Conservation (phyloP, 768 basidiomycete genomes). For the Megacollybia marginata region DNA sequence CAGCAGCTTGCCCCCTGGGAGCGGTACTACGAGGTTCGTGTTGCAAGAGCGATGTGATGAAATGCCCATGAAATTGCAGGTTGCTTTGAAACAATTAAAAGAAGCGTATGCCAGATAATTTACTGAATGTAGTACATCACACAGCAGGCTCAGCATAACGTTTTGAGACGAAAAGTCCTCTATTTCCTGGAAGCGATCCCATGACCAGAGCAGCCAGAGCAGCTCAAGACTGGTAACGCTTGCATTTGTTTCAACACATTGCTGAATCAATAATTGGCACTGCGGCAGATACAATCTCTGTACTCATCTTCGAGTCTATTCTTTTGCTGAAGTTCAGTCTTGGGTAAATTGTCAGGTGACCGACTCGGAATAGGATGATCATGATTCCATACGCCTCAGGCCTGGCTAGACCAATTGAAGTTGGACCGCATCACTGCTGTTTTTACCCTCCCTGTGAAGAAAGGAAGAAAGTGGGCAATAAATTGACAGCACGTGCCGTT, state of each 20-base stretch:
- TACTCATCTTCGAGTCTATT: background rate
- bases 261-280: background rate
- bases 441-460: too few species aligned
- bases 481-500: background rate
- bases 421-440: background rate
- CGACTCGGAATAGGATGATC: too few species aligned
- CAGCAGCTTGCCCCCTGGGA: slow-evolving; percentile 49
- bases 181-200: background rate
- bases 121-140: too few species aligned
- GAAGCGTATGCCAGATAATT: slow-evolving; percentile 7
- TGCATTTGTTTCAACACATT: background rate
- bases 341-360: too few species aligned
- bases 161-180: background rate
- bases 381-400: too few species aligned
- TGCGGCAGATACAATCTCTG: background rate
- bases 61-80: slow-evolving; percentile 1
- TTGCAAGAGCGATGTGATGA: background rate
- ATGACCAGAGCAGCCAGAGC: background rate
- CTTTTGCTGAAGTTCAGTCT: too few species aligned
- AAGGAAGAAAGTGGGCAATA: background rate
- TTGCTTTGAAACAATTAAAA: slow-evolving; percentile 8
- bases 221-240: background rate
- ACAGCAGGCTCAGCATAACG: too few species aligned
- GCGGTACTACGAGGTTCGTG: slow-evolving; percentile 60
- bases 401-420: too few species aligned